These are phyloP conservation scores for Acanthamoeba triangularis DNA, from an alignment of 208 protist genomes.

Conservation along the genomic window DNA sequence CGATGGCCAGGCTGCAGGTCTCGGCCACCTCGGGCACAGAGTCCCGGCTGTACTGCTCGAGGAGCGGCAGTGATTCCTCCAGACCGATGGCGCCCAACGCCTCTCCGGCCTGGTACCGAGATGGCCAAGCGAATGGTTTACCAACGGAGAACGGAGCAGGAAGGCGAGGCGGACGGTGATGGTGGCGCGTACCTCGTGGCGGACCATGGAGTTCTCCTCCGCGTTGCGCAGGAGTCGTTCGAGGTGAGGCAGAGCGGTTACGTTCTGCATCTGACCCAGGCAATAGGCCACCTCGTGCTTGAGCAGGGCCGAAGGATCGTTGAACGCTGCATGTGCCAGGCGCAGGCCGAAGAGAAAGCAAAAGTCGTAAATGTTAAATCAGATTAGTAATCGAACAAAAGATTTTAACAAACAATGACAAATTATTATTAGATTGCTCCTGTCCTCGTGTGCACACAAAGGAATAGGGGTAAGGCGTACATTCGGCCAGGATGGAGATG, in stretches of 20 bases:
- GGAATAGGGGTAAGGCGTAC: not conserved
- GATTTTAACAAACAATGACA: not conserved
- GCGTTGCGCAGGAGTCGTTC: slow-evolving; percentile 90
- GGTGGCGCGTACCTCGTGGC: slow-evolving; percentile 90
- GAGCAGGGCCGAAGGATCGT: slow-evolving; percentile 96
- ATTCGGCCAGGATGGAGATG: slow-evolving; percentile 76
- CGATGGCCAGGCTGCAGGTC: slow-evolving; percentile 96
- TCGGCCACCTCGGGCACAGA: slow-evolving; percentile 92
- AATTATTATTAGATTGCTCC: too few relatives aligned
- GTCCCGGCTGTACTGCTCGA: slow-evolving; percentile 85
- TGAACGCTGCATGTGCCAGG: slow-evolving; percentile 67
- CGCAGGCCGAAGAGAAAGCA: not conserved
- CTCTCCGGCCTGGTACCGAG: slow-evolving; percentile 95
- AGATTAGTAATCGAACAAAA: not conserved
- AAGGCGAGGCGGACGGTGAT: not conserved
- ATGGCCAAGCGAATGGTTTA: too few relatives aligned
- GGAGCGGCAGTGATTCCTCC: slow-evolving; percentile 73
- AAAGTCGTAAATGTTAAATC: not conserved
- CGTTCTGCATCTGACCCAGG: slow-evolving; percentile 96
- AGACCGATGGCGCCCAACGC: slow-evolving; percentile 94
- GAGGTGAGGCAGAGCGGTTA: slow-evolving; percentile 92
- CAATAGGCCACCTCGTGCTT: slow-evolving; percentile 98
- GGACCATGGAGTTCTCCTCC: slow-evolving; percentile 96
- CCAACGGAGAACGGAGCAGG: not conserved
- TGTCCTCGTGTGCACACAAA: too few relatives aligned